These are phyloP conservation scores for Pythium utonaiense DNA, from an alignment of 352 stramenopile genomes.

Conservation along the genomic window DNA sequence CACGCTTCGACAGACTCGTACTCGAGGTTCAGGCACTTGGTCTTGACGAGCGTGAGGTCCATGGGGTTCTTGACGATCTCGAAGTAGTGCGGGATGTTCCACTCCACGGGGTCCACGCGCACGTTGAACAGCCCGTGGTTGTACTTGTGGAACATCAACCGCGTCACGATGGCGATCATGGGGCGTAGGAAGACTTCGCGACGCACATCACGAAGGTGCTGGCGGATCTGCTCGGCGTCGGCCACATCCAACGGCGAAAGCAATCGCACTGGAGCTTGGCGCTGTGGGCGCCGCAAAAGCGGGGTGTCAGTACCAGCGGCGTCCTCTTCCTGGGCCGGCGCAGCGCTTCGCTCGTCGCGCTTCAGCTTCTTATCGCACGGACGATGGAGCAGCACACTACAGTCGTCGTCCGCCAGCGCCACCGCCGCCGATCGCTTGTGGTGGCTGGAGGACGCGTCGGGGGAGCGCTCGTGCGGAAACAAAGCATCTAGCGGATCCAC, in stretches of 20 bases:
- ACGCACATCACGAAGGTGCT: slow-evolving; percentile 68
- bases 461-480: slow-evolving; percentile 23
- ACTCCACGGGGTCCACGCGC: slow-evolving; percentile 69
- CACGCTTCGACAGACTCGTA: slow-evolving; percentile 85
- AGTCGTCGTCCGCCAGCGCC: slow-evolving; percentile 10
- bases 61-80: slow-evolving; percentile 87
- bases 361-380: slow-evolving; percentile 50
- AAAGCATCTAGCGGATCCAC: slow-evolving; percentile 19
- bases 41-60: slow-evolving; percentile 89
- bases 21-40: slow-evolving; percentile 80
- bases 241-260: slow-evolving; percentile 65
- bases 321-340: background rate
- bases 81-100: slow-evolving; percentile 82
- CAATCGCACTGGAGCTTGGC: slow-evolving; percentile 6
- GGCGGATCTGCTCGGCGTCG: slow-evolving; percentile 53
- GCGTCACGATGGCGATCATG: slow-evolving; percentile 60
- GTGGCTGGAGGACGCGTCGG: slow-evolving; percentile 10
- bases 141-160: slow-evolving; percentile 78
- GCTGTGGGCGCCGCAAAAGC: slow-evolving; percentile 13
- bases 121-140: slow-evolving; percentile 83
- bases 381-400: slow-evolving; percentile 16
- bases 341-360: slow-evolving; percentile 15
- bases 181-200: slow-evolving; percentile 65
- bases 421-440: slow-evolving; percentile 15
- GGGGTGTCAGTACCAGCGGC: background rate